These are phyloP conservation scores for Guadua angustifolia DNA, from an alignment of 176 grass and related monocot genomes.

Conservation along the genomic window DNA sequence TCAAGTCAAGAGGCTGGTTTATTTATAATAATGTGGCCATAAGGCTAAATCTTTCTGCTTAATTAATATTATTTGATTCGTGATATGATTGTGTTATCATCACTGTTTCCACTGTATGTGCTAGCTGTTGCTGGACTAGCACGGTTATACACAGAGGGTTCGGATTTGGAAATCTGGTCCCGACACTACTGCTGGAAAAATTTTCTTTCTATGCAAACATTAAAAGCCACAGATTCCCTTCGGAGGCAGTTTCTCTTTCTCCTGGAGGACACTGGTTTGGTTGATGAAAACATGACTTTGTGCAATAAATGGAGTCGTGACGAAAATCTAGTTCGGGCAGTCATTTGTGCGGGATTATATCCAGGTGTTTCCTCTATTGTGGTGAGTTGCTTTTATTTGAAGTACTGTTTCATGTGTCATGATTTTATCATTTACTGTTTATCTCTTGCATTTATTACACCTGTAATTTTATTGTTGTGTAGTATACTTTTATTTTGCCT, in stretches of 20 bases:
- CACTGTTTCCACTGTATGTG: no score
- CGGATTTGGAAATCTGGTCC: no score
- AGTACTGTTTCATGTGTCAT: slow-evolving; percentile 21
- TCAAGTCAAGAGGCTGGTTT: no score
- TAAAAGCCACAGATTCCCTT: slow-evolving; percentile 92
- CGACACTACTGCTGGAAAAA: slow-evolving; percentile 99
- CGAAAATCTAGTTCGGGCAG: slow-evolving; percentile 80
- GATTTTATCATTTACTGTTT: neutral
- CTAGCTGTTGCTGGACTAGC: no score
- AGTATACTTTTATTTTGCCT: slow-evolving; percentile 13
- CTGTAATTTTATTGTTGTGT: neutral
- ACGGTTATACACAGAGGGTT: no score
- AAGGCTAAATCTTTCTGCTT: no score
- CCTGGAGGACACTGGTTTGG: slow-evolving; percentile 83
- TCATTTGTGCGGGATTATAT: slow-evolving; percentile 96
- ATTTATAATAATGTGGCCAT: no score
- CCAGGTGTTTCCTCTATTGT: slow-evolving; percentile 97
- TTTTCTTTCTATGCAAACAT: slow-evolving; percentile 88
- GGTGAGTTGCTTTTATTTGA: slow-evolving; percentile 55
- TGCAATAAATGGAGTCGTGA: slow-evolving; percentile 94
- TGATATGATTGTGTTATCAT: no score
- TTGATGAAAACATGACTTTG: slow-evolving; percentile 68
- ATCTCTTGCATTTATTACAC: neutral
- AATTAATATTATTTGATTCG: no score
- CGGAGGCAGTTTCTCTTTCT: slow-evolving; percentile 87